Base-by-base conservation (phyloP, 2,329 filamentous ascomycete genomes). In the Davidsoniella australis region DNA sequence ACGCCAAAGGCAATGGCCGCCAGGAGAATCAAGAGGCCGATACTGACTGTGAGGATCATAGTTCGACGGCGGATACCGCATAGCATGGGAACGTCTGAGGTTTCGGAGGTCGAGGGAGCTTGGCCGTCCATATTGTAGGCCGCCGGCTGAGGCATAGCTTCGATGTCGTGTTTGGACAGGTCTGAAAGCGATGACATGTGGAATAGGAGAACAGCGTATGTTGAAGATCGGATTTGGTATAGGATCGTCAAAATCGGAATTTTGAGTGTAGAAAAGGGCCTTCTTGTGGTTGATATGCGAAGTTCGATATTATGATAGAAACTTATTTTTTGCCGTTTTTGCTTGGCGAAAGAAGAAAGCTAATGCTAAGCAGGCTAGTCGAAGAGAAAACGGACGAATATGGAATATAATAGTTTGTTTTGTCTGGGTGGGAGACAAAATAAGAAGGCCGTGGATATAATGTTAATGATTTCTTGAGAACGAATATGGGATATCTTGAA, bases 1-100 rank as follows among this genome's bases (percentile, higher is more conserved):
- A 58, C 49, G 26, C 57, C 57, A 39, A 58, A 52, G 14, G 55
- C 56, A 20, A 58, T 53, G 29, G 53, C 56, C 1, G 54, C 53
- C 23, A 58, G 41, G 26, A 48, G 46, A n/a, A 58, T 43, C 26
- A 57, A 36, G 4, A 53, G 26, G 5, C 53, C 55, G 16, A 54
- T 50, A n/a, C 45, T 51, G 24, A 57, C 52, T 39, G 56, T 47
- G 36, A 58, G 41, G 47, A 57, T 56, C 50, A 56, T 57, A 4
- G 53, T 44, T 46, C 49, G 52, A 18, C 56, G 54, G 23, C 50
- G 51, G 42, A 58, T 54, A n/a, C 57, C 56, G 39, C 56, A 58
- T 23, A 57, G 43, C 42, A 53, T 56, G 26, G 55, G 29, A 29
- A 40, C 20, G 26, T 41, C 37, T 37, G 18, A 42, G 14, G 24